Base-by-base conservation (phyloP, 2,329 filamentous ascomycete genomes). In the Lecanicillium sp. region DNA sequence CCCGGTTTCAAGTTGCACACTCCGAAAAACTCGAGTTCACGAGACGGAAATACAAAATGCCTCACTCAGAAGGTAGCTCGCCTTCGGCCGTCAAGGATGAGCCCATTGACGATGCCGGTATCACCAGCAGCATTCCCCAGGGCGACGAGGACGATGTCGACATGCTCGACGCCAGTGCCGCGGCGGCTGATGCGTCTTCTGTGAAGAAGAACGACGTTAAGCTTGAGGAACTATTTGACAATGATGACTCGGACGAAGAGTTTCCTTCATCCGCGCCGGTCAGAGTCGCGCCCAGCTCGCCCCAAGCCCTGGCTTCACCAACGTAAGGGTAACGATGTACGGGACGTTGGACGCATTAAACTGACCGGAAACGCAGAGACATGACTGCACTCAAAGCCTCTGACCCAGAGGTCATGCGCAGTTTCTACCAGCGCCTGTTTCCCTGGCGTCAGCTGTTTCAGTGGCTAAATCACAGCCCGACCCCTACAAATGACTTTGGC, bases 381-480 rank as follows among this genome's bases (percentile, higher is more conserved):
- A 46, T 61, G 7, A 51, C 65, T 12, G 59, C 66, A 0, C 57
- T 74, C 27, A 71, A 67, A 30, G 73, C 78, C 35, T 86, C 82
- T 32, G 88, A 95, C 56, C 83, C 87, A 2, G 87, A 90, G 60
- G 79, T 94, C 10, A 90, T 97, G 82, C 82, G 87, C 58, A 87
- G 86, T 54, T 98, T 96, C 71, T 98, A 98, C 65, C 87, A 95
- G 62, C 87, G 93, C 40, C 75, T 98, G 30, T 97, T 97, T 59
- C 93, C 93, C 4, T 98, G 95, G 75, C 83, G 90, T 51, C 86
- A 88, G 52, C 81, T 97, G 17, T 98, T 96, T 68, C 90, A 96
- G 66, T 98, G 93, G 93, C 80, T 98, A 40, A 98, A 97, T 63
- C 93, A 97, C 67, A 88, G 87, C 46, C 85, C 89, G 6, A 83